Percentiles rank a stretch among this genome's conserved stretches.
These are phyloP conservation scores for Pachyrhizus erosus DNA, from an alignment of 306 rosid genomes.

Conservation along the genomic window DNA sequence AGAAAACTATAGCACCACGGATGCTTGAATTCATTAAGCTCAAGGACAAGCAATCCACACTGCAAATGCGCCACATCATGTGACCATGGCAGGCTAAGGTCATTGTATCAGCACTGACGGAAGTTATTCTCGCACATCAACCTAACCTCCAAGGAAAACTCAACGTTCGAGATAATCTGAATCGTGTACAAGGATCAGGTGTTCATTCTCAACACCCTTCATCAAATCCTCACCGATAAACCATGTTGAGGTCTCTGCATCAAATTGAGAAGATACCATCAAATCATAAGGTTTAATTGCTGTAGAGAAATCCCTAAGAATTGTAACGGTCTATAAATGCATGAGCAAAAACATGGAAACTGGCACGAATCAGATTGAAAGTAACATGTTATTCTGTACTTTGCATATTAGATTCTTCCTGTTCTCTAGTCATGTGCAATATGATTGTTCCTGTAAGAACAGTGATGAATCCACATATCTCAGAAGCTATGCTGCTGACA, in stretches of 20 bases:
- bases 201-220: constrained; percentile 80
- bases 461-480: constrained; percentile 90
- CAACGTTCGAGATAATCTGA: constrained; percentile 62
- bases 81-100: constrained; percentile 6
- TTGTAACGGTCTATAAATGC: constrained; percentile 19
- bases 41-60: constrained; percentile 33
- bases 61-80: constrained; percentile 40
- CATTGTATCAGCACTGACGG: constrained; percentile 30
- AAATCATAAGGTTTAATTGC: constrained; percentile 4
- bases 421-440: constrained; percentile 83
- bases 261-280: constrained; percentile 6
- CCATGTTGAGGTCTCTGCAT: constrained; percentile 73
- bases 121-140: constrained; percentile 29
- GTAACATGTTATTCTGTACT: constrained; percentile 54
- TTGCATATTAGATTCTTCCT: constrained; percentile 68
- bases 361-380: constrained; percentile 21
- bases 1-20: constrained; percentile 28
- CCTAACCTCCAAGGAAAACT: constrained; percentile 30
- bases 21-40: constrained; percentile 28
- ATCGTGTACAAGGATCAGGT: constrained; percentile 59
- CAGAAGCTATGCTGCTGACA: constrained; percentile 80
- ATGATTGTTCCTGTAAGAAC: constrained; percentile 91
- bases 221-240: constrained; percentile 62
- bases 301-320: constrained; percentile 5
- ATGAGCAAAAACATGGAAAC: constrained; percentile 26